phyloP scores from a whole-genome alignment of 2,329 filamentous ascomycete genomes.

The Hysterium pulicare region DNA sequence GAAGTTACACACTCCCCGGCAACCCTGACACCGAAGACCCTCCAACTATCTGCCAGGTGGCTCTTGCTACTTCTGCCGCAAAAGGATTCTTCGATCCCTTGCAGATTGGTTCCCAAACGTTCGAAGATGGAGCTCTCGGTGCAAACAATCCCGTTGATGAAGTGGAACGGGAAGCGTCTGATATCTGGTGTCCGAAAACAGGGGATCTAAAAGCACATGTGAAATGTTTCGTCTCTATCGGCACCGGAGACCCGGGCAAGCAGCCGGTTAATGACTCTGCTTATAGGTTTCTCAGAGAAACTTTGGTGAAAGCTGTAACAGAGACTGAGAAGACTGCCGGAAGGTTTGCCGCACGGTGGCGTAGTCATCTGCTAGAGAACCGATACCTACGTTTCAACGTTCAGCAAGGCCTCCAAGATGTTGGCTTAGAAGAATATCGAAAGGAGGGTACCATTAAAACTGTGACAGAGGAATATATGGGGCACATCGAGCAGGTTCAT shows the following conservation, averaged over 20 bases:
- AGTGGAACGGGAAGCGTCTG: constrained; percentile 36
- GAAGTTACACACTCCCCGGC: constrained; percentile 15
- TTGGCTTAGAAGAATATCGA: constrained; percentile 4
- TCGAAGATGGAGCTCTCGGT: constrained; percentile 38
- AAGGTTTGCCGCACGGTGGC: background rate
- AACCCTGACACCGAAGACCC: background rate
- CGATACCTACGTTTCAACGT: constrained; percentile 5
- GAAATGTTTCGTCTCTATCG: constrained; percentile 1
- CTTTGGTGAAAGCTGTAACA: constrained; percentile 1
- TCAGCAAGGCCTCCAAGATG: constrained; percentile 1
- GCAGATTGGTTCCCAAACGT: constrained; percentile 29
- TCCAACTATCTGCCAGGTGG: background rate
- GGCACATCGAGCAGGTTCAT: background rate
- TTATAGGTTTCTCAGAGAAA: background rate
- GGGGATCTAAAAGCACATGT: background rate
- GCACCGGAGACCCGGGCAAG: constrained; percentile 1
- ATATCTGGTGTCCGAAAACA: constrained; percentile 1
- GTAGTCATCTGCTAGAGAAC: background rate
- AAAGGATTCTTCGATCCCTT: constrained; percentile 23
- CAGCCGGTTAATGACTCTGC: background rate
- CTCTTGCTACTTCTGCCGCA: background rate
- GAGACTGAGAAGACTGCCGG: constrained; percentile 2
- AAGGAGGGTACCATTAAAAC: constrained; percentile 1
- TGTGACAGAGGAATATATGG: background rate
- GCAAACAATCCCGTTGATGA: constrained; percentile 44